Evolutionary conservation across 2,329 filamentous ascomycete genomes (phyloP), one percentile per base, ranked within the genome.

Genomic region (Trichoderma sp.): DNA sequence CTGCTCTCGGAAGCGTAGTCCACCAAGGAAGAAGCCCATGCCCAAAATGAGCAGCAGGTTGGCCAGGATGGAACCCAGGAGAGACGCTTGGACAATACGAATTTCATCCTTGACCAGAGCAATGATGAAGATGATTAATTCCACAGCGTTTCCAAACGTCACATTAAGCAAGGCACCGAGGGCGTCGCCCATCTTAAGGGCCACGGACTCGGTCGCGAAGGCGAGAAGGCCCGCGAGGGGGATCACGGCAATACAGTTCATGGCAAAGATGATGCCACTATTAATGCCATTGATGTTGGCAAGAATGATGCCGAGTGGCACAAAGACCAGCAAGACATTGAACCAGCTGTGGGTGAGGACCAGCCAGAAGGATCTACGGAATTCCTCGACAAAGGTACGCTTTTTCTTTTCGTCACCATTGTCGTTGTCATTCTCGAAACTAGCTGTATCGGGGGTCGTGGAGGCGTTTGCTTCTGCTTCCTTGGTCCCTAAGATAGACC

Each of bases 21-120:
- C 95, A 78, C 95, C 95, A 28, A 97, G 83, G 67, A 97, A 87
- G 81, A 98, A 97, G 71, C 91, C 91, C 94, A 97, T 97, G 77
- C 95, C 95, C 76, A 98, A 83, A 78, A 97, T 97, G 73, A 97
- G 87, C 28, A 98, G 86, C 70, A 97, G 83, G 78, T 97, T 97
- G 74, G 94, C 92, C 74, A 98, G 84, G 76, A 98, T 97, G 2
- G 94, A 97, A 55, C 95, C 95, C 34, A 98, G 86, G 65, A 97
- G 84, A 0, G 95, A 97, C 15, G 95, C 94, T 82, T 97, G 95
- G 28, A 97, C 95, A 75, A 97, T 95, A 73, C 93, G 90, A 73
- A 97, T 96, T 84, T 97, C 90, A 81, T 93, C 85, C 86, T 94
- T 93, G 76, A 90, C 88, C 32, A 95, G 84, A 58, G 92, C 92